Conservation (phyloP, 805 yeast genomes). For the Novakomyces olei region DNA sequence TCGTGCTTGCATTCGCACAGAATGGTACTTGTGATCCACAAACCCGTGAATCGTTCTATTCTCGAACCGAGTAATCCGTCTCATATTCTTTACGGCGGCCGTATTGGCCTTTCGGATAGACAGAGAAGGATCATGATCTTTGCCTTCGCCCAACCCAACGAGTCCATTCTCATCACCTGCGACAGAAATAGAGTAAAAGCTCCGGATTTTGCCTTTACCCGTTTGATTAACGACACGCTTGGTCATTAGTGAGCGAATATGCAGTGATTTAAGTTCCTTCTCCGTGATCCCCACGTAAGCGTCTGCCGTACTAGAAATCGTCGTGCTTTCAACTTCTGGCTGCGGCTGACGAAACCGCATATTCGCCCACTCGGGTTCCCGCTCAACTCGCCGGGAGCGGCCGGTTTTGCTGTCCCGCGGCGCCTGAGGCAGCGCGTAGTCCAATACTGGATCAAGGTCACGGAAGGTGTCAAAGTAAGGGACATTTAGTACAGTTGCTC, state of each 20-base stretch:
- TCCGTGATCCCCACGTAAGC: not conserved
- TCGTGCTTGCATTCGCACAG: constrained; percentile 58
- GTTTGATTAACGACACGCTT: constrained; percentile 82
- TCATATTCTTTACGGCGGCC: constrained; percentile 76
- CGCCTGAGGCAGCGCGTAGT: constrained; percentile 5
- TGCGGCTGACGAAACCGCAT: not conserved
- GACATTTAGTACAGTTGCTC: too few relatives aligned
- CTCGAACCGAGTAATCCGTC: constrained; percentile 67
- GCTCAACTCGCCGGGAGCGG: constrained; percentile 12
- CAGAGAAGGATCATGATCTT: constrained; percentile 50
- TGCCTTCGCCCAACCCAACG: constrained; percentile 90
- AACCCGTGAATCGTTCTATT: constrained; percentile 77
- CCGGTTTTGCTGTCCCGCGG: constrained; percentile 15
- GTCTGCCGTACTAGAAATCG: too few relatives aligned
- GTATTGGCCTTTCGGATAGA: constrained; percentile 74
- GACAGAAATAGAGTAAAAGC: constrained; percentile 62
- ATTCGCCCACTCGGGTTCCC: constrained; percentile 19
- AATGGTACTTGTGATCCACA: constrained; percentile 63
- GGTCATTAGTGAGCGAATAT: constrained; percentile 4
- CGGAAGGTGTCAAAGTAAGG: not conserved
- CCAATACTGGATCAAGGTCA: not conserved
- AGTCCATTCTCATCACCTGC: constrained; percentile 88
- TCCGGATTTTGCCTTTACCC: constrained; percentile 69
- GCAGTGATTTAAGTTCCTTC: constrained; percentile 4
- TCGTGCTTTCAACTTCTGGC: not conserved